Evolutionary conservation across 2,329 filamentous ascomycete species (phyloP), one percentile per base, ranked within the genome.

Genomic region (Chaetomiaceae sp.): DNA sequence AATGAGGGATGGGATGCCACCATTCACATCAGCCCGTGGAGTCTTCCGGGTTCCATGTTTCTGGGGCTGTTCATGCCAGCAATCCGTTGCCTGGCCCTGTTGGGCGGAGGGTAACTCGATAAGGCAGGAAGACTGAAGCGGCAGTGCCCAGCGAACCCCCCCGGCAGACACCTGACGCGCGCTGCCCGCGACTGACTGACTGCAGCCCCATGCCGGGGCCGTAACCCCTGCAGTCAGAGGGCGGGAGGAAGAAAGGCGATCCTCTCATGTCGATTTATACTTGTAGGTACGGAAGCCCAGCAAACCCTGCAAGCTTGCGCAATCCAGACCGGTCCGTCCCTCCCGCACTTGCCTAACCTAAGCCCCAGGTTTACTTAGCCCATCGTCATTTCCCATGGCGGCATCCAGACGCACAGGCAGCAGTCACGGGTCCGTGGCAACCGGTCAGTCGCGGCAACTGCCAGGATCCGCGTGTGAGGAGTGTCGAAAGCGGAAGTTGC

Each of bases 391-490:
- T 52, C 46, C 52, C 42, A 60, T 60, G 58, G 56, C 58, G 6
- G 55, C 32, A 9, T 46, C 53, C 14, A 57, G 54, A 20, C 59
- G 59, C 34, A 57, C 56, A 34, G 51, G 51, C 42, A 57, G 53
- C 47, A 55, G 53, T 16, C 52, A 53, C 36, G 51, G 50, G 20
- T 41, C 48, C 5, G 46, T 37, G 33, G 18, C 41, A 5, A 23
- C 47, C 8, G 32, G 51, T 25, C 56, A 58, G 16, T 50, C 61
- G 13, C 49, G 61, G 42, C 61, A 63, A 47, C 56, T 58, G 34
- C 61, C 61, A 10, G 61, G 61, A 3, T 54, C 57, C 1, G 61
- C 61, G 4, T 64, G 62, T 30, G 61, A 64, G 18, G 59, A 62
- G 44, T 64, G 62, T 48, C 58, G 62, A 16, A 62, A 61, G 27